Base-by-base conservation (phyloP, 805 yeast species). In the Osmozyma mogii region DNA sequence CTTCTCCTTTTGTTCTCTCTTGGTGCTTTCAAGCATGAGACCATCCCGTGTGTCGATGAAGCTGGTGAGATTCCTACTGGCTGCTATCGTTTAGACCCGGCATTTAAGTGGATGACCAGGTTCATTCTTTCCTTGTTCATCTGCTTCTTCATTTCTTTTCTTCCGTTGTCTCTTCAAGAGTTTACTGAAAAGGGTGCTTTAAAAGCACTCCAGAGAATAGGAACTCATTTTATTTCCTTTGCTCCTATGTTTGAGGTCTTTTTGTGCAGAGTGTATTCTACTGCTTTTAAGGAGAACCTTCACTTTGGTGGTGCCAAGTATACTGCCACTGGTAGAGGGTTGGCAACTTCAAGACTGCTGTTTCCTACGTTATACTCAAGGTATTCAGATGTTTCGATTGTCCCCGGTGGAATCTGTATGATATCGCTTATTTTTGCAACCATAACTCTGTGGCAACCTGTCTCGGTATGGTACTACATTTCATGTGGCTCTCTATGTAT, bases 61-160 rank as follows among this genome's bases (percentile, higher is more conserved):
- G 70, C 68, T 39, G 68, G 78, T 52, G 79, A 76, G 46, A 49
- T 52, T 21, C 96, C 96, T 1, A 41, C 75, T 22, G 96, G 96
- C 1, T 89, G 97, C 50, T 84, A 84, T 50, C 80, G 84, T 57
- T 56, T 87, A 32, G 72, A 68, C 40, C 96, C 96, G 0, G 88
- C 84, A n/a, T 56, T 84, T 28, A 75, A 80, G 44, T 89, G 97
- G 97, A 82, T 89, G 13, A 72, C 82, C 10, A 73, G 89, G 39
- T 89, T 87, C 60, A 85, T 88, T 10, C 59, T 88, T 32, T 85
- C 96, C 0, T 85, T 89, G 23, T 83, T 87, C 57, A 85, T 89
- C 45, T 95, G 94, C 30, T 89, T 89, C 54, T 85, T 85, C 56
- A 84, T 89, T 38, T 80, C 96, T 1, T 88, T 89, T 52, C 68